Percentiles rank a stretch among this genome's conserved stretches.
Conservation (phyloP, 1,139 yeast genomes). For the Diutina ranongensis region DNA sequence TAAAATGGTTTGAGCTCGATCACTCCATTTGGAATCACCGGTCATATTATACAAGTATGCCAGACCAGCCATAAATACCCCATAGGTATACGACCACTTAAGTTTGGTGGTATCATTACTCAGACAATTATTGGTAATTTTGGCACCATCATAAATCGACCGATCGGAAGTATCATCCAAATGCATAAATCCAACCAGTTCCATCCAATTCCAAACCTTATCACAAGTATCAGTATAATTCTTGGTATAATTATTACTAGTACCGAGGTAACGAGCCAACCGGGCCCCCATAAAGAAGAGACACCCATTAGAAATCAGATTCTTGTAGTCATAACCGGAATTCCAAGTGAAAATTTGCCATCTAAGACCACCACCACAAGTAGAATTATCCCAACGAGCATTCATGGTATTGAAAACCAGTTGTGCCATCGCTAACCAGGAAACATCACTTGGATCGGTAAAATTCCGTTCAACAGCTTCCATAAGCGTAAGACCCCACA, state of each 20-base stretch:
- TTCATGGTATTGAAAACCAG: slow-evolving; percentile 88
- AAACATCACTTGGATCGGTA: slow-evolving; percentile 38
- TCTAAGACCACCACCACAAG: slow-evolving; percentile 82
- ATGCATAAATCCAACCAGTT: slow-evolving; percentile 42
- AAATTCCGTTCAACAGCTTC: slow-evolving; percentile 77
- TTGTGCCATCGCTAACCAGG: slow-evolving; percentile 66
- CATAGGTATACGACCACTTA: slow-evolving; percentile 88
- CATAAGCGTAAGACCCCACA: slow-evolving; percentile 82
- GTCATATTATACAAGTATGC: slow-evolving; percentile 78
- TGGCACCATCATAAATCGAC: slow-evolving; percentile 68
- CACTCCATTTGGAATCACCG: slow-evolving; percentile 54
- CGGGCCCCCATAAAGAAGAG: slow-evolving; percentile 82
- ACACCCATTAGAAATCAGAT: slow-evolving; percentile 84
- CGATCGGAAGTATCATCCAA: slow-evolving; percentile 26
- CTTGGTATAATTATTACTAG: slow-evolving; percentile 17
- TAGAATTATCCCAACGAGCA: slow-evolving; percentile 64
- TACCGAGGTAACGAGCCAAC: slow-evolving; percentile 71
- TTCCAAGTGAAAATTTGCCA: slow-evolving; percentile 98
- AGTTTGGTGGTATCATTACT: slow-evolving; percentile 31
- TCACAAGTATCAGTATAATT: slow-evolving; percentile 76
- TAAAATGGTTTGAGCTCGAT: slow-evolving; percentile 42
- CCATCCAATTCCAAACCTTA: slow-evolving; percentile 74
- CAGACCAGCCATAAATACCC: slow-evolving; percentile 66
- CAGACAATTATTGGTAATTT: slow-evolving; percentile 51
- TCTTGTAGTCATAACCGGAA: slow-evolving; percentile 86